Evolutionary conservation across 2,329 filamentous ascomycete species (phyloP), one percentile per base, ranked within the genome.

Genomic region (Epichloe coenophiala): DNA sequence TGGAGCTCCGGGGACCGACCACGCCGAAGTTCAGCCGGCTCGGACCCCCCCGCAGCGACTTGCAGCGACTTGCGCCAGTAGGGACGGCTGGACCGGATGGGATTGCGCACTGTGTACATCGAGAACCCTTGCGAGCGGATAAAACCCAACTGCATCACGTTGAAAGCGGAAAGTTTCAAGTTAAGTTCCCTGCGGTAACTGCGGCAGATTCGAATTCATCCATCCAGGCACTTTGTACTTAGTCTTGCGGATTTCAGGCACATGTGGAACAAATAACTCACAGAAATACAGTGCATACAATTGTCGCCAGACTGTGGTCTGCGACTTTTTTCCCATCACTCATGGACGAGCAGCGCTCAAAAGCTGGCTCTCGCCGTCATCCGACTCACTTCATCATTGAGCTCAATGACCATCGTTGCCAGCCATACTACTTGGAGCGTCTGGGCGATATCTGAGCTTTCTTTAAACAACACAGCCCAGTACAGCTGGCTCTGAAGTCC

Each of bases 11-110:
- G 17, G 45, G 45, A 42, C 5, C 27, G 27, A 23, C 4, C 15
- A 23, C 33, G 51, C 61, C 61, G 61, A 54, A 12, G 56, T 57
- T 64, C 50, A 63, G 47, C 60, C 61, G 59, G 2, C 27, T 27
- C 21, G 19, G 40, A 5, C n/a, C 21, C 21, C 21, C 12, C 36
- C 12, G 23, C 23, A 27, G 23, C 7, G 23, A 27, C 23, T 27
- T 27, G 23, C 23, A 27, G 23, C 23, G 23, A 27, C 23, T 27
- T 31, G 27, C 27, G 27, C 27, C 12, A n/a, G 36, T n/a, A 38
- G n/a, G 36, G 2, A n/a, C 2, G 36, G 36, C 36, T 0, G 5
- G 36, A 15, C 36, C 45, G 19, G 15, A 12, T 27, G 13, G 2
- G 17, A 9, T 17, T 23, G 45, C 45, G 45, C 45, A 47, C 45